These are phyloP conservation scores for Leccinum subgranulosum DNA, from an alignment of 768 basidiomycete genomes.

Conservation along the genomic window DNA sequence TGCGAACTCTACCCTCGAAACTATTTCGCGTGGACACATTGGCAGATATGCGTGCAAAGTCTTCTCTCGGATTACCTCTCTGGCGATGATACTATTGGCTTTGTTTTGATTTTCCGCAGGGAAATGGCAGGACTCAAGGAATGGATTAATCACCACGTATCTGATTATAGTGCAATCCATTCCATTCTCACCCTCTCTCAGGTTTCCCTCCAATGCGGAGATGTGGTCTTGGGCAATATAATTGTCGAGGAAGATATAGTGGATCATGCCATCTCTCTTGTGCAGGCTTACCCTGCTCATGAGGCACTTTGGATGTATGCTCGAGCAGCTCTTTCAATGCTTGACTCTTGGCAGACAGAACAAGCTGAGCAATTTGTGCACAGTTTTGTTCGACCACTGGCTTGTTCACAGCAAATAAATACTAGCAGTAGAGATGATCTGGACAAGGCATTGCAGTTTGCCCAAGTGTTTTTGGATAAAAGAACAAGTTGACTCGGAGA, in stretches of 20 bases:
- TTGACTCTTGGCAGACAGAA: not conserved
- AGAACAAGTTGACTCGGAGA: not conserved
- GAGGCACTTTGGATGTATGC: constrained; percentile 64
- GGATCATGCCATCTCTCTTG: constrained; percentile 48
- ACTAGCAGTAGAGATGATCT: not conserved
- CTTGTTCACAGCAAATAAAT: not conserved
- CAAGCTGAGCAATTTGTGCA: constrained; percentile 9
- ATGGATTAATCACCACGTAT: constrained; percentile 65
- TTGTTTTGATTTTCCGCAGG: constrained; percentile 33
- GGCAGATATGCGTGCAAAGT: constrained; percentile 46
- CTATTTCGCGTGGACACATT: constrained; percentile 72
- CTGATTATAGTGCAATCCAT: constrained; percentile 65
- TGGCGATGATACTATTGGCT: constrained; percentile 9
- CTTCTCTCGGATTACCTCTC: constrained; percentile 17
- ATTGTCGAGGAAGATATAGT: constrained; percentile 5
- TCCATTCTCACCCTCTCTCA: constrained; percentile 43
- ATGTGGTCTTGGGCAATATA: constrained; percentile 1
- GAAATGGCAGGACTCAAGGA: constrained; percentile 37
- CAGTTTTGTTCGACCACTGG: constrained; percentile 18
- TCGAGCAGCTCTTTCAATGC: constrained; percentile 3
- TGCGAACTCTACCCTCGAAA: constrained; percentile 68
- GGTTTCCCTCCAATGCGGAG: constrained; percentile 4
- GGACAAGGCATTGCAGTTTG: constrained; percentile 4
- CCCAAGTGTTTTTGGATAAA: constrained; percentile 11
- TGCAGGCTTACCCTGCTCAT: constrained; percentile 50